Evolutionary conservation across 2,329 filamentous ascomycete genomes (phyloP).

Genomic region (Lachnellula occidentalis): DNA sequence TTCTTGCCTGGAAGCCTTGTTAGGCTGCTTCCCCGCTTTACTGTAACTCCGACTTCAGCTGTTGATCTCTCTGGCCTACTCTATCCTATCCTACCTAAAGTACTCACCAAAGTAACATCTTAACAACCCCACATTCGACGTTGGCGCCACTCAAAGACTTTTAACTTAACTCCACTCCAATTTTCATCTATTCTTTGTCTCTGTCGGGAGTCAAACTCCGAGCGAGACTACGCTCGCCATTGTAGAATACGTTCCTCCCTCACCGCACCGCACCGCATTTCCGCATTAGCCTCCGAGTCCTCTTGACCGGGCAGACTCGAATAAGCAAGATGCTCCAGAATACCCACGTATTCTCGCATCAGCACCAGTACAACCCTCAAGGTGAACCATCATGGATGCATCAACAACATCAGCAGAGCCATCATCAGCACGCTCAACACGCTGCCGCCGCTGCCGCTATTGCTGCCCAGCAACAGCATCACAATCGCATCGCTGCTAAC

Average conservation of each 20-base stretch:
- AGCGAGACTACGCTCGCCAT: neutral
- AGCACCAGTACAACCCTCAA: constrained; percentile 57
- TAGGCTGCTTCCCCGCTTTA: too few species aligned
- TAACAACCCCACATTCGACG: neutral
- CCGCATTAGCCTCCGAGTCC: constrained; percentile 14
- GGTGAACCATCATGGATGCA: constrained; percentile 63
- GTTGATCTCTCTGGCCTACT: too few species aligned
- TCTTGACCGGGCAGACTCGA: constrained; percentile 13
- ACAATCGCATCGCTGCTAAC: constrained; percentile 65
- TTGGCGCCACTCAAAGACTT: neutral
- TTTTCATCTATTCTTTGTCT: neutral
- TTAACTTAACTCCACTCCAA: neutral
- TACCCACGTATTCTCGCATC: constrained; percentile 61
- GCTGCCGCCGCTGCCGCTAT: constrained; percentile 30
- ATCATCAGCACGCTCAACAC: constrained; percentile 37
- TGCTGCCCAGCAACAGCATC: constrained; percentile 48
- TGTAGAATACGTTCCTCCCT: too few species aligned
- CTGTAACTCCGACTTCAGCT: too few species aligned
- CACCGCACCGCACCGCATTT: too few species aligned
- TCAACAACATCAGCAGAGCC: constrained; percentile 42
- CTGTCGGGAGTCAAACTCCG: neutral
- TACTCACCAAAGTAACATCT: too few species aligned
- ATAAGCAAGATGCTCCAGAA: constrained; percentile 51
- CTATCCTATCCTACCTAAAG: too few species aligned
- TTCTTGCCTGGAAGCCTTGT: too few species aligned